phyloP scores from a whole-genome alignment of 768 basidiomycete genomes.

The Mycena alexandri region DNA sequence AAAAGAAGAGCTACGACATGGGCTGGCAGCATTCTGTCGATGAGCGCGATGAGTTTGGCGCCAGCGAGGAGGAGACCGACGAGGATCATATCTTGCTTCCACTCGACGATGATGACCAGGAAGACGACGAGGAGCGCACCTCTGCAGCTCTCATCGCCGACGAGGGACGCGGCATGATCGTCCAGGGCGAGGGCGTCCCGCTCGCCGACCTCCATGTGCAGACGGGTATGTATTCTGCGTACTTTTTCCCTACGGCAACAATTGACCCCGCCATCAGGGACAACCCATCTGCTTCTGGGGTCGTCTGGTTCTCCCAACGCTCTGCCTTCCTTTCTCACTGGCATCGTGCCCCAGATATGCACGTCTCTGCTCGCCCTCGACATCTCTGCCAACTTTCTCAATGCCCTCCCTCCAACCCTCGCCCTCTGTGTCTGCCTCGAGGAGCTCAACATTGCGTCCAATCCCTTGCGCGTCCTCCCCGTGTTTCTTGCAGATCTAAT shows the following conservation, averaged over 20 bases:
- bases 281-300: conserved; percentile 94
- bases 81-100: conserved; percentile 59
- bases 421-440: conserved; percentile 86
- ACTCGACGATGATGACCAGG: conserved; percentile 60
- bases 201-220: conserved; percentile 74
- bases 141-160: conserved; percentile 85
- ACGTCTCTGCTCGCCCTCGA: conserved; percentile 91
- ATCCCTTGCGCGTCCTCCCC: conserved; percentile 93
- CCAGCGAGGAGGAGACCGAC: conserved; percentile 71
- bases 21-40: conserved; percentile 77
- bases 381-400: conserved; percentile 89
- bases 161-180: conserved; percentile 87
- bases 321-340: conserved; percentile 81
- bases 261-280: conserved; percentile 64
- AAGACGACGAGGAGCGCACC: conserved; percentile 76
- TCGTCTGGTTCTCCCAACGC: conserved; percentile 82
- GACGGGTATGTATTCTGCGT: conserved; percentile 68
- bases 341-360: conserved; percentile 77
- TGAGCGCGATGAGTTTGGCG: conserved; percentile 74
- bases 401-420: conserved; percentile 85
- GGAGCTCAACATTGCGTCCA: conserved; percentile 93
- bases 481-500: conserved; percentile 83
- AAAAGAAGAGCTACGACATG: conserved; percentile 82
- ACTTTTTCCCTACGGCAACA: conserved; percentile 7
- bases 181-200: conserved; percentile 74